phyloP scores from a whole-genome alignment of 164 flowering plant genomes.

The Umbilicus rupestris region DNA sequence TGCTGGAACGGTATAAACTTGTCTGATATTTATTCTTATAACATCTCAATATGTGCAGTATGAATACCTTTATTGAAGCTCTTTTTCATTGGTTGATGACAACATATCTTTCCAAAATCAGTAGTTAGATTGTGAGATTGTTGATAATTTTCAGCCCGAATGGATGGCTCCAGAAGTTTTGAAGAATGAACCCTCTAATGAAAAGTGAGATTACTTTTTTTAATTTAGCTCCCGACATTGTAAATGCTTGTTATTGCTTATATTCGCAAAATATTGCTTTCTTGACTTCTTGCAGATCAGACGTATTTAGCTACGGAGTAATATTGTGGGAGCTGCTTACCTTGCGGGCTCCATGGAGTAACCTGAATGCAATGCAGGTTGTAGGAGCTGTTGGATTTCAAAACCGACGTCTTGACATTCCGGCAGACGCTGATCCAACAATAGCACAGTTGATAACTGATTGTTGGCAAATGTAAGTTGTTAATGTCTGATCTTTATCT shows the following conservation, averaged over 20 bases:
- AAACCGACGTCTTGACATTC: constrained; percentile 78
- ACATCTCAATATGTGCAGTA: too few species aligned
- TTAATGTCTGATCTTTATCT: not conserved
- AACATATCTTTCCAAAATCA: not conserved
- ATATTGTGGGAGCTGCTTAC: constrained; percentile 92
- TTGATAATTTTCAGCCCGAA: constrained; percentile 65
- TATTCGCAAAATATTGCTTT: not conserved
- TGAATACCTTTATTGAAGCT: not conserved
- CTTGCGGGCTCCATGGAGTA: constrained; percentile 74
- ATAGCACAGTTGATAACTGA: constrained; percentile 72
- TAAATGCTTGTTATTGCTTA: not conserved
- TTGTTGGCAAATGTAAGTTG: constrained; percentile 78
- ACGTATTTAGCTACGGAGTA: constrained; percentile 92
- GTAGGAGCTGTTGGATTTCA: constrained; percentile 99
- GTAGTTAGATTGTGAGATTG: not conserved
- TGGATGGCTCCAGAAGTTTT: constrained; percentile 99
- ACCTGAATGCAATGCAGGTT: constrained; percentile 95
- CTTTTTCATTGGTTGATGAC: not conserved
- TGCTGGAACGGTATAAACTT: constrained; percentile 79
- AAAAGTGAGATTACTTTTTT: constrained; percentile 61
- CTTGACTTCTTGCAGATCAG: constrained; percentile 51
- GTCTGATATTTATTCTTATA: not conserved
- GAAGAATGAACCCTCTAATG: constrained; percentile 89
- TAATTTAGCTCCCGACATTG: not conserved
- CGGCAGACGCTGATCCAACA: constrained; percentile 59